Base-by-base conservation (phyloP, 2,329 filamentous ascomycete species). In the Acrodontium crateriforme region DNA sequence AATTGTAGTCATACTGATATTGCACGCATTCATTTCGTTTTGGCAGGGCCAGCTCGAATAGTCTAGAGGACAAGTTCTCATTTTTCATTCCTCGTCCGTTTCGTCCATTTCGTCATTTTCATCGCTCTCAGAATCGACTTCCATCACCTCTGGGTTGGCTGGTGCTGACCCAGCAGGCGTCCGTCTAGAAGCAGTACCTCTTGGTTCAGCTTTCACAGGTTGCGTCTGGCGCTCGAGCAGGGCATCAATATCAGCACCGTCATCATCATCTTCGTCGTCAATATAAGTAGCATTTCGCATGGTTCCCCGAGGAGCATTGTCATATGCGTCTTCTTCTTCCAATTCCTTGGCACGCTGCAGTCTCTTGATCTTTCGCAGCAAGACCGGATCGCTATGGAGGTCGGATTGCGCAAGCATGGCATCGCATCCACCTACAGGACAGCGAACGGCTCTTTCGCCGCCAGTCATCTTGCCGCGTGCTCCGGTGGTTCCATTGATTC, bases 381-480 rank as follows among this genome's bases (percentile, higher is more conserved):
- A 59, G 9, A 69, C 52, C 23, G 62, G 56, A 39, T 79, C 73
- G 11, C 60, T 55, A 34, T 60, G 63, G 31, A 78, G 62, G 38
- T 78, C 71, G 0, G 53, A 40, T 9, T 58, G 49, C 1, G 55
- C 54, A 25, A 77, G 56, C 31, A 55, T 59, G 57, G 67, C 56
- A 26, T 60, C 57, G 47, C 78, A 84, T 1, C 78, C 77, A 2
- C 66, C 55, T 32, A 73, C 65, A 0, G 78, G 78, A 47, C 78
- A 84, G 29, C 66, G 59, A 1, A 68, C 58, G 27, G 49, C 50
- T 24, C 36, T 41, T 24, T 44, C 32, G 11, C 41, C 39, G 2
- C 31, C 30, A 1, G 20, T 16, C 2, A 30, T 41, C n/a, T 32
- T 27, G 6, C 29, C 18, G 13, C 21, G 12, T 28, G 16, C 9